These are phyloP conservation scores for Elsinoe perseae DNA, from an alignment of 2,329 filamentous ascomycete species.

Conservation along the genomic window DNA sequence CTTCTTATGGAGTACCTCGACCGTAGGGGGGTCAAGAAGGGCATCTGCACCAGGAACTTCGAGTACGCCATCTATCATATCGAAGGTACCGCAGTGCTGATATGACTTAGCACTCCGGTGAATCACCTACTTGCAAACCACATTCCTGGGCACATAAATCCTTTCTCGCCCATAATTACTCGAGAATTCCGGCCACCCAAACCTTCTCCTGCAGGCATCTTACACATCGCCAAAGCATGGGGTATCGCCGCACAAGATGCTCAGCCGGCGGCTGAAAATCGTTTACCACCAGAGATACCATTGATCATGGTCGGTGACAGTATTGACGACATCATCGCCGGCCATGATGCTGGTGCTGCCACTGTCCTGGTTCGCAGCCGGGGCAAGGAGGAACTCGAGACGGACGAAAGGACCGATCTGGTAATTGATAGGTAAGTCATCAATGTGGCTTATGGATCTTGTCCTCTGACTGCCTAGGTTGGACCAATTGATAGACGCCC, in stretches of 20 bases:
- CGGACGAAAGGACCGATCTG: constrained; percentile 28
- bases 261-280: constrained; percentile 33
- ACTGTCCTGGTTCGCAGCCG: constrained; percentile 64
- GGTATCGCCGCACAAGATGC: constrained; percentile 39
- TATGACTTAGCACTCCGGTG: constrained; percentile 50
- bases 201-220: constrained; percentile 76
- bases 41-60: constrained; percentile 91
- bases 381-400: constrained; percentile 31
- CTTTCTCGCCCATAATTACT: constrained; percentile 73
- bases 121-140: constrained; percentile 67
- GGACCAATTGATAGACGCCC: constrained; percentile 27
- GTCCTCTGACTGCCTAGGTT: constrained; percentile 19
- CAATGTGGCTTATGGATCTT: neutral
- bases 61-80: constrained; percentile 41
- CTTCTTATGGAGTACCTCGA: constrained; percentile 79
- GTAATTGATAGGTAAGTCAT: constrained; percentile 23
- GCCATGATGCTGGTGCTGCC: constrained; percentile 71
- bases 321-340: constrained; percentile 88
- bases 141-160: constrained; percentile 49
- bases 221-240: constrained; percentile 78
- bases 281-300: constrained; percentile 27
- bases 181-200: constrained; percentile 78
- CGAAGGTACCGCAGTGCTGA: neutral
- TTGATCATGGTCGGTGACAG: constrained; percentile 54
- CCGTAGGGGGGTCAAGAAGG: constrained; percentile 58